Conservation (phyloP, 2,329 filamentous ascomycete species). For the Microdochium paspali region DNA sequence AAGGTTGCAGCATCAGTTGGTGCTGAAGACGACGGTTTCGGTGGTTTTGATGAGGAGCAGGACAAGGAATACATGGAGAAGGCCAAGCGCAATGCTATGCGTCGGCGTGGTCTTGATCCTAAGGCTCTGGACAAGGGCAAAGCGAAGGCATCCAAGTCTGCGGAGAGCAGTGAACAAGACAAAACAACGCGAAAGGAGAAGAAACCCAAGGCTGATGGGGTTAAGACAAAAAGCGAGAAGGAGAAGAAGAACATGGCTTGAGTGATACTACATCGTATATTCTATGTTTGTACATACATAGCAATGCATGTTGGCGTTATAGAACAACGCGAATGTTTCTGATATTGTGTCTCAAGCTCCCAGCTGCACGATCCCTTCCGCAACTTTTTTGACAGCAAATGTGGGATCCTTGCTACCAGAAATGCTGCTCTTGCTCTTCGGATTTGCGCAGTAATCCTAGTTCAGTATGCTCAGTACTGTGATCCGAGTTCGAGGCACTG, state of each 20-base stretch:
- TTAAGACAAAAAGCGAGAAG: conserved; percentile 8
- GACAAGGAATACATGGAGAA: conserved; percentile 64
- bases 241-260: conserved; percentile 26
- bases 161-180: conserved; percentile 5
- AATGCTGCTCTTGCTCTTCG: no score
- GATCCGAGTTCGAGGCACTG: no score
- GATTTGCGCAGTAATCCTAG: no score
- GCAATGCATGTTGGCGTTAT: neutral
- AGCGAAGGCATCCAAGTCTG: conserved; percentile 8
- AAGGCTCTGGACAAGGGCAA: conserved; percentile 41
- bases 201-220: conserved; percentile 14
- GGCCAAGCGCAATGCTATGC: conserved; percentile 64
- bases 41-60: conserved; percentile 65
- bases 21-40: conserved; percentile 47
- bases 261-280: neutral
- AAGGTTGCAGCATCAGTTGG: conserved; percentile 28
- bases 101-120: conserved; percentile 65
- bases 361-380: no score
- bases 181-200: conserved; percentile 8
- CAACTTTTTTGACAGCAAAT: no score
- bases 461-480: no score
- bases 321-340: neutral
- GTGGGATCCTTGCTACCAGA: no score
- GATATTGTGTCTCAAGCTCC: no score
- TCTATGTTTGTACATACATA: neutral